These are phyloP conservation scores for Rosa multiflora DNA, from an alignment of 306 rosid genomes.

Conservation along the genomic window DNA sequence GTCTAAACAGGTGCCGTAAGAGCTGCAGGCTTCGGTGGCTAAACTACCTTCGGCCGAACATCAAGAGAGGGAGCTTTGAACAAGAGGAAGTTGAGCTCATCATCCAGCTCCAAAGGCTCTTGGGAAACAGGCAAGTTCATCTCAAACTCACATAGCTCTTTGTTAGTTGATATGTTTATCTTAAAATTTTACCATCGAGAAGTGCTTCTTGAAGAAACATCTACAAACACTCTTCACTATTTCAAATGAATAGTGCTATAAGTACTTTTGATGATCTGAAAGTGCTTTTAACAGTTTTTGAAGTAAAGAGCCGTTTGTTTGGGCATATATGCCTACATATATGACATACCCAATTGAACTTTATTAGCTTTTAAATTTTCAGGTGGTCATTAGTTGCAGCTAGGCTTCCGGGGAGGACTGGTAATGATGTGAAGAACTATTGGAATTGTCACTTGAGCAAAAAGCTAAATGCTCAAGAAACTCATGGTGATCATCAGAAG, in stretches of 20 bases:
- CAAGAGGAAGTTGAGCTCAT: constrained; percentile 58
- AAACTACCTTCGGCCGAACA: constrained; percentile 64
- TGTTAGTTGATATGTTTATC: not conserved
- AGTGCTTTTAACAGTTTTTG: not conserved
- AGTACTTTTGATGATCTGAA: not conserved
- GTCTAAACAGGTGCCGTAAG: constrained; percentile 59
- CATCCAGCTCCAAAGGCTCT: constrained; percentile 50
- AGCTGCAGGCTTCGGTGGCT: constrained; percentile 69
- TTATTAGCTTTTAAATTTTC: constrained; percentile 5
- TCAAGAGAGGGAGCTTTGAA: constrained; percentile 58
- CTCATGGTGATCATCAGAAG: constrained; percentile 11
- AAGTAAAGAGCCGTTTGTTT: not conserved
- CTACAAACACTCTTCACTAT: not conserved
- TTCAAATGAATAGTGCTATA: not conserved
- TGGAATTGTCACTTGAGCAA: constrained; percentile 73
- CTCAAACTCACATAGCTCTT: not conserved
- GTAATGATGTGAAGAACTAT: constrained; percentile 64
- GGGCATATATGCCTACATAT: not conserved
- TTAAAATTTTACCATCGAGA: not conserved
- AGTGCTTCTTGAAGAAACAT: not conserved
- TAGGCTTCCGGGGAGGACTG: constrained; percentile 68
- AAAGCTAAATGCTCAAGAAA: constrained; percentile 37
- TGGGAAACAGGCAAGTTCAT: constrained; percentile 54
- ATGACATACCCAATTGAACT: not conserved
- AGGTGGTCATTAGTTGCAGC: constrained; percentile 73